These are phyloP conservation scores for Lasiodiplodia citricola DNA, from an alignment of 2,329 filamentous ascomycete species.

Conservation along the genomic window DNA sequence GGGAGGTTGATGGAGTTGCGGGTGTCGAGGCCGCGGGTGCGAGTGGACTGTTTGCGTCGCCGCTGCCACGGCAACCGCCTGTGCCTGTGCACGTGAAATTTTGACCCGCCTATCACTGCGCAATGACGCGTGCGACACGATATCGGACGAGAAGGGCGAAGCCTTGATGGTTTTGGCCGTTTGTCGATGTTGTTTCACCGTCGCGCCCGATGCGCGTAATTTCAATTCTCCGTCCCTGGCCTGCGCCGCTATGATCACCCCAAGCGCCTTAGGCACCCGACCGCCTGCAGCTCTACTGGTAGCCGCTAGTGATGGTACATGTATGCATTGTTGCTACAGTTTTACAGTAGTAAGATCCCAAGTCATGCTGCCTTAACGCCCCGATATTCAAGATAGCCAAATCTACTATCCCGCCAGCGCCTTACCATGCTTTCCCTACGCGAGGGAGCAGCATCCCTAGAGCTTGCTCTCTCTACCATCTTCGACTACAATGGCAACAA, in stretches of 20 bases:
- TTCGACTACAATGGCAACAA: slow-evolving; percentile 63
- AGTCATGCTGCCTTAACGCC: slow-evolving; percentile 8
- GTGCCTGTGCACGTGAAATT: slow-evolving; percentile 10
- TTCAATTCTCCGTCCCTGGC: slow-evolving; percentile 16
- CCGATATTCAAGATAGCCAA: background rate
- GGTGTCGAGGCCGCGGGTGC: slow-evolving; percentile 32
- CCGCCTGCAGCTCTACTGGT: background rate
- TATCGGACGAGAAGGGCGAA: background rate
- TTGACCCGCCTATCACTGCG: slow-evolving; percentile 12
- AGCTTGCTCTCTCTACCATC: slow-evolving; percentile 20
- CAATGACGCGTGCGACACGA: background rate
- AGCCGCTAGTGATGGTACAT: background rate
- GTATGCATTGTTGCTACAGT: slow-evolving; percentile 10
- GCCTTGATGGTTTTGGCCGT: slow-evolving; percentile 11
- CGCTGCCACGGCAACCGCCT: slow-evolving; percentile 24
- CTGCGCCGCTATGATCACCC: slow-evolving; percentile 16
- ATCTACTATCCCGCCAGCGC: slow-evolving; percentile 14
- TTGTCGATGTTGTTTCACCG: slow-evolving; percentile 6
- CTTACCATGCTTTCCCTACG: slow-evolving; percentile 10
- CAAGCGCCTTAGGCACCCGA: slow-evolving; percentile 6
- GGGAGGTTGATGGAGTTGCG: slow-evolving; percentile 33
- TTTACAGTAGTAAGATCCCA: background rate
- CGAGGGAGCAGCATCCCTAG: background rate
- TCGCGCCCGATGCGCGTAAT: background rate
- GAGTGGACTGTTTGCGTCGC: background rate